A percentile compares a stretch with the other conserved stretches of the same genome.
phyloP scores from a whole-genome alignment of 768 basidiomycete genomes.

The Heimioporus sp. region DNA sequence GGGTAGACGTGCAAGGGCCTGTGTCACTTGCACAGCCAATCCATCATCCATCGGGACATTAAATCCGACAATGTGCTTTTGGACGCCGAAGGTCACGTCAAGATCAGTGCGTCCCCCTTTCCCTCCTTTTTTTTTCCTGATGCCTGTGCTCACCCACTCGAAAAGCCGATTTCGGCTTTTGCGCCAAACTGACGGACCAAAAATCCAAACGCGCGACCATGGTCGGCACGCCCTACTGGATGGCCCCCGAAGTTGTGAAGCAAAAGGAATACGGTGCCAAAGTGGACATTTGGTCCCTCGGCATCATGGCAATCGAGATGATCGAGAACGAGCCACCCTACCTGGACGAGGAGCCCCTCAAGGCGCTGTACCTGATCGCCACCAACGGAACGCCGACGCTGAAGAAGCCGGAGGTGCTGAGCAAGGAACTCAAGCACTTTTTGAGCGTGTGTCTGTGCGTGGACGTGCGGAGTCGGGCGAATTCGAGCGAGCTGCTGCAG shows the following conservation, averaged over 20 bases:
- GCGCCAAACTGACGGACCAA: constrained; percentile 93
- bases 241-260: constrained; percentile 98
- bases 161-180: constrained; percentile 94
- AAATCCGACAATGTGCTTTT: constrained; percentile 96
- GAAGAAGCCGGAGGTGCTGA: constrained; percentile 92
- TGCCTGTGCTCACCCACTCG: not conserved
- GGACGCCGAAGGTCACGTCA: constrained; percentile 89
- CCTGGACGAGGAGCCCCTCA: constrained; percentile 91
- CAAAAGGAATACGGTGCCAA: constrained; percentile 97
- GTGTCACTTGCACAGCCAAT: constrained; percentile 88
- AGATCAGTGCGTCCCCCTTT: constrained; percentile 76
- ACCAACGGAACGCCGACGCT: constrained; percentile 98
- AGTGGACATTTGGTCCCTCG: constrained; percentile 95
- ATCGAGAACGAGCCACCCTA: constrained; percentile 98
- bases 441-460: constrained; percentile 98
- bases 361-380: constrained; percentile 93
- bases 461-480: constrained; percentile 91
- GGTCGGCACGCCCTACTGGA: constrained; percentile 98
- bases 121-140: too few species aligned
- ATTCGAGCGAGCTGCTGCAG: constrained; percentile 80
- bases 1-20: constrained; percentile 91
- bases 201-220: constrained; percentile 98
- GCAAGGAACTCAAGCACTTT: constrained; percentile 92
- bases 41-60: constrained; percentile 96
- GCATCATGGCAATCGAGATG: constrained; percentile 99